These are phyloP conservation scores for Pseudogymnoascus sp. DNA, from an alignment of 2,329 filamentous ascomycete species.

Conservation along the genomic window DNA sequence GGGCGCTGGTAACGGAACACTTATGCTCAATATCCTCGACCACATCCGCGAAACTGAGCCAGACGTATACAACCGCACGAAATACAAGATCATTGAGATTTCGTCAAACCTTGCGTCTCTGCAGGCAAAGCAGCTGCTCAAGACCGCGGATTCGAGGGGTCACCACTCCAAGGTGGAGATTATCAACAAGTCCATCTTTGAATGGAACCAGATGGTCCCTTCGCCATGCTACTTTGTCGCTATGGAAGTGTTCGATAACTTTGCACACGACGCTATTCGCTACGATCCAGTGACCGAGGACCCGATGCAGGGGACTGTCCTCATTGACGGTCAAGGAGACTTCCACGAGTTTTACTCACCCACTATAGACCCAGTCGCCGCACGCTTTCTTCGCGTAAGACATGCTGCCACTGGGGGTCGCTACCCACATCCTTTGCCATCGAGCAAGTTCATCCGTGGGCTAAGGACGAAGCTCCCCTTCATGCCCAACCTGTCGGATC, in stretches of 20 bases:
- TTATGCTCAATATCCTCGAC: slow-evolving; percentile 97
- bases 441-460: slow-evolving; percentile 46
- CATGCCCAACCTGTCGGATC: slow-evolving; percentile 65
- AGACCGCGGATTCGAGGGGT: slow-evolving; percentile 59
- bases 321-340: slow-evolving; percentile 78
- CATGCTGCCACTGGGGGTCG: slow-evolving; percentile 62
- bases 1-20: slow-evolving; percentile 91
- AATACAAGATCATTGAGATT: slow-evolving; percentile 95
- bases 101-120: slow-evolving; percentile 70
- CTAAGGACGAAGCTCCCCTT: slow-evolving; percentile 61
- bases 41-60: slow-evolving; percentile 86
- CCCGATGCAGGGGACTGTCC: slow-evolving; percentile 79
- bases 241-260: slow-evolving; percentile 98
- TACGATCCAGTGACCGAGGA: slow-evolving; percentile 77
- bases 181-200: slow-evolving; percentile 89
- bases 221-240: slow-evolving; percentile 96
- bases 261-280: slow-evolving; percentile 87
- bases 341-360: slow-evolving; percentile 91
- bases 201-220: slow-evolving; percentile 82
- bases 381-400: slow-evolving; percentile 76
- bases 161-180: slow-evolving; percentile 86
- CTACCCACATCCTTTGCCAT: slow-evolving; percentile 53
- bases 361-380: slow-evolving; percentile 71
- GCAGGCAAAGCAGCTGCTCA: slow-evolving; percentile 63
- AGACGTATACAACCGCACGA: slow-evolving; percentile 86